Base-by-base conservation (phyloP, 106 monocot genomes). In the Platanthera zijinensis region DNA sequence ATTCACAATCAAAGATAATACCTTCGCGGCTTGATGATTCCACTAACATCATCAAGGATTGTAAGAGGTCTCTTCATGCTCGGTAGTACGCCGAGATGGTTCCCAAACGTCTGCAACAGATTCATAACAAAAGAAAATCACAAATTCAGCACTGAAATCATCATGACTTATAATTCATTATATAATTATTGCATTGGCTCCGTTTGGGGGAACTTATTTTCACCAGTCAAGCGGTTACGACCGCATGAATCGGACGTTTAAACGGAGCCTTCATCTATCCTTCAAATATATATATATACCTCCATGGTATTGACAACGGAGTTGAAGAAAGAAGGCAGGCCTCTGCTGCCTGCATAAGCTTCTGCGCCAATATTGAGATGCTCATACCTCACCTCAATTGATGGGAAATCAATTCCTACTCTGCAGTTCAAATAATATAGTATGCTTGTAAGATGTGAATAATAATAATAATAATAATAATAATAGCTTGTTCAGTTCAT, bases 341-440 rank as follows among this genome's bases (percentile, higher is more conserved):
- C 91, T 81, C 92, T 83, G 50, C 72, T 77, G n/a, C 92, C 92
- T 0, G 86, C 82, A 75, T 85, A 74, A 50, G 80, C 81, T 62
- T 87, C 83, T 13, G 87, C 92, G 30, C 75, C 68, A 21, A 89
- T 75, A 51, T 47, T 85, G 17, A 92, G 73, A 17, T 87, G 47
- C 87, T 92, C 85, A 52, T 66, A 89, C 11, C 92, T 76, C 72
- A 92, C 92, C 80, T 92, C 92, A 21, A 92, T 87, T 10, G 92
- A 89, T 5, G 92, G 92, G 57, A 83, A 17, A 48, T 89, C 85
- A 17, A 92, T 87, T 18, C 92, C 89, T 11, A 92, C 92, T 8
- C 92, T 90, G 57, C 11, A 56, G 6, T 79, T 59, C 22, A n/a
- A 12, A 12, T 66, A 32, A 32, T n/a, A 11, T 7, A 70, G 48